A percentile compares a stretch with the other conserved stretches of the same genome.
Conservation (phyloP, 2,329 filamentous ascomycete species). For the Cryoendolithus antarcticus region DNA sequence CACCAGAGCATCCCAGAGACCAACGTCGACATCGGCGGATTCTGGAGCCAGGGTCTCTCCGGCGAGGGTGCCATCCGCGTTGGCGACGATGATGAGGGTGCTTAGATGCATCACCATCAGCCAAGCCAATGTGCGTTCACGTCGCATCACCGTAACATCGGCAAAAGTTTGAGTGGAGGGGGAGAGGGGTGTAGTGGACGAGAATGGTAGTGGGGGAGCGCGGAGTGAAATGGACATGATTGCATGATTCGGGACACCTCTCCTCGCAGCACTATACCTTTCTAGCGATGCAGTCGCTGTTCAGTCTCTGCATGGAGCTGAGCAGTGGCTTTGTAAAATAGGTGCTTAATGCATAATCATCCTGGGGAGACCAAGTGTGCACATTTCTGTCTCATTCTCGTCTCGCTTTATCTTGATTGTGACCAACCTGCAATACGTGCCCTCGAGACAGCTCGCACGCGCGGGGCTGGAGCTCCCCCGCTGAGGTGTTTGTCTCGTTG, state of each 20-base stretch:
- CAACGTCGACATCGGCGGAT: constrained; percentile 37
- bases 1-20: constrained; percentile 35
- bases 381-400: no score
- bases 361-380: no score
- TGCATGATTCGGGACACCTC: constrained; percentile 1
- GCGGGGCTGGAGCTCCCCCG: no score
- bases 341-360: constrained; percentile 7
- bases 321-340: constrained; percentile 3
- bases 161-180: constrained; percentile 9
- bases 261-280: constrained; percentile 4
- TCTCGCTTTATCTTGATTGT: no score
- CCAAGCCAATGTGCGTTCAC: constrained; percentile 3
- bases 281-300: constrained; percentile 1
- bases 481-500: no score
- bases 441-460: no score
- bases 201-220: constrained; percentile 6
- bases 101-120: constrained; percentile 16
- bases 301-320: background rate
- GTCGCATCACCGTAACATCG: constrained; percentile 6
- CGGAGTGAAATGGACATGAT: constrained; percentile 11
- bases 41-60: constrained; percentile 38
- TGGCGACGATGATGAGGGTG: constrained; percentile 35
- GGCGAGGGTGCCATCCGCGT: constrained; percentile 38
- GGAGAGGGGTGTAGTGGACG: constrained; percentile 8
- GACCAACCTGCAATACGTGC: no score